phyloP scores from a whole-genome alignment of 352 stramenopile species.

The Phytophthora pinifolia region DNA sequence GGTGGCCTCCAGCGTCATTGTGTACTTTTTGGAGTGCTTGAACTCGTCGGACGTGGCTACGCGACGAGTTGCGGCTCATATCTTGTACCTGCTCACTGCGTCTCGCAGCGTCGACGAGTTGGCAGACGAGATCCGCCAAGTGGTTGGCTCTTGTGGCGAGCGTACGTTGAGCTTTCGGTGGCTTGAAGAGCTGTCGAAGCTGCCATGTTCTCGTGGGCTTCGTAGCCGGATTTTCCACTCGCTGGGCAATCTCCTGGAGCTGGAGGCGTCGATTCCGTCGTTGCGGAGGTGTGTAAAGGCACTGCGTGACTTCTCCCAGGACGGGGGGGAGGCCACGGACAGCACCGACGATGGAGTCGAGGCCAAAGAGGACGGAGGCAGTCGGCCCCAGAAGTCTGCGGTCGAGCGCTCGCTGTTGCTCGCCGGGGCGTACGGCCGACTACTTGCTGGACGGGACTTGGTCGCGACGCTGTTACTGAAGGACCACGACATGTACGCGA shows the following conservation, averaged over 20 bases:
- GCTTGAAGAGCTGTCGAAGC: conserved; percentile 57
- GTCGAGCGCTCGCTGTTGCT: conserved; percentile 65
- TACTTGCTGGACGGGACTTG: conserved; percentile 69
- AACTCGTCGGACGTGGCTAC: conserved; percentile 49
- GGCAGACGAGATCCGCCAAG: conserved; percentile 23
- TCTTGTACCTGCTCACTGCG: conserved; percentile 59
- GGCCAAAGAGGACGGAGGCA: conserved; percentile 21
- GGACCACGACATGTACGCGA: conserved; percentile 54
- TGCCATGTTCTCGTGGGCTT: conserved; percentile 65
- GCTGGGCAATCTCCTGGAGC: conserved; percentile 69
- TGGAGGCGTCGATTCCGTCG: conserved; percentile 70
- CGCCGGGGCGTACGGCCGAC: conserved; percentile 60
- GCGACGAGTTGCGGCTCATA: conserved; percentile 61
- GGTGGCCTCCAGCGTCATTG: conserved; percentile 49
- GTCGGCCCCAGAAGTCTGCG: conserved; percentile 30
- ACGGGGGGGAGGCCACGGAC: conserved; percentile 12
- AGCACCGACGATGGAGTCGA: conserved; percentile 8
- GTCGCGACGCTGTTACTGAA: conserved; percentile 63
- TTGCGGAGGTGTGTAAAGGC: conserved; percentile 69
- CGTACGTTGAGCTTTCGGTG: conserved; percentile 65
- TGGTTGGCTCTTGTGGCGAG: conserved; percentile 21
- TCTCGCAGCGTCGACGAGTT: conserved; percentile 32
- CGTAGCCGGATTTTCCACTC: conserved; percentile 60
- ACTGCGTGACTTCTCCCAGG: conserved; percentile 65
- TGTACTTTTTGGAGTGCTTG: conserved; percentile 77